Base-by-base conservation (phyloP, 1,139 yeast species). In the Suhomyces chickasaworum region DNA sequence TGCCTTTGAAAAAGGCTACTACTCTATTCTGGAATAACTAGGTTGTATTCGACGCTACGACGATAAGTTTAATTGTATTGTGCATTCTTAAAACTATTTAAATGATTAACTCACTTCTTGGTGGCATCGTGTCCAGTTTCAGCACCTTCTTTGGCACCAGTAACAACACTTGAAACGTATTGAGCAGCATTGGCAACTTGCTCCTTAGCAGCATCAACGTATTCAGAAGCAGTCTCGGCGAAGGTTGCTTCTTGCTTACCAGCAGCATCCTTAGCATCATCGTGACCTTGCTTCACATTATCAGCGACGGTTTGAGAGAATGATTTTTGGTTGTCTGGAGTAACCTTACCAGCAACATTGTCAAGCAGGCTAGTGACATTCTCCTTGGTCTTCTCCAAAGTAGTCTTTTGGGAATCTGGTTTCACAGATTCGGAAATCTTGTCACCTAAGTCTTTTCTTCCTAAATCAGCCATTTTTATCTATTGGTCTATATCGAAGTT, bases 381-480 rank as follows among this genome's bases (percentile, higher is more conserved):
- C 71, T 89, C 96, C 76, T 86, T 84, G 54, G 83, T 83, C 70
- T 85, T 73, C 59, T 89, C 86, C 37, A 71, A 66, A 57, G 75
- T 69, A 41, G 83, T 55, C 77, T 89, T 89, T 65, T 86, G 77
- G 44, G 80, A 69, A 49, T 89, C 84, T 62, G 97, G 96, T 58
- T 80, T 87, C 47, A 86, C 53, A 45, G 78, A 62, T 77, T 89
- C 96, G 48, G 75, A 48, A 54, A 80, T 71, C 72, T 89, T 88
- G 65, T 83, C 86, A 55, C 84, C 59, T 60, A 89, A 75, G 64
- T 77, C 70, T 70, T 88, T 88, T 85, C 96, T 86, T 58, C 88
- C 89, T 54, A 78, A 68, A 80, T 85, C 90, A 60, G 90, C 81
- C 90, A 85, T 85, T 31, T 29, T 54, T 40, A 13, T 20, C 9